Evolutionary conservation across 2,329 filamentous ascomycete genomes (phyloP), one percentile per base, ranked within the genome.

Genomic region (Penicillium sp.): DNA sequence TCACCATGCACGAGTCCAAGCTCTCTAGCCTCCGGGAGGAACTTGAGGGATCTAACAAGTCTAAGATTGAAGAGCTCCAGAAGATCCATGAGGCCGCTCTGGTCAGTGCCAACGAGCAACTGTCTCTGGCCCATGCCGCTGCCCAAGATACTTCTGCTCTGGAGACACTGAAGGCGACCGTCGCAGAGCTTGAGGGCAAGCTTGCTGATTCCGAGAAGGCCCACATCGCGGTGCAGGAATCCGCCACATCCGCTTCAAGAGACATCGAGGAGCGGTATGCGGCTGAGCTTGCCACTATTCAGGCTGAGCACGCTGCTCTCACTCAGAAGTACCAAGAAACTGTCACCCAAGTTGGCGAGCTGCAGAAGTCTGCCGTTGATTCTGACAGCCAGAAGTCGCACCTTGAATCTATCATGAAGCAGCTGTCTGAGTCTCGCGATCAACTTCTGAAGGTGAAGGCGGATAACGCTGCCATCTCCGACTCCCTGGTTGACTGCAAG

Each of bases 291-390:
- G 72, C 77, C 49, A 77, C 75, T 62, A 65, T 75, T 42, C 58
- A 71, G 39, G 57, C 68, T 34, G 77, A 80, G 49, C 76, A 77
- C 43, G 72, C 71, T 47, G 71, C 79, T 39, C 76, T 82, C 51
- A 79, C 81, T 44, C 51, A 68, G 57, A 70, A 72, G 32, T 65
- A 67, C 52, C 59, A 70, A 51, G 61, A 65, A n/a, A 49, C 74
- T 58, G 52, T 64, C 67, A 55, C 73, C 65, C 86, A 87, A 55
- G 79, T 95, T 45, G 90, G 95, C 52, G 89, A 92, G 29, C 94
- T 96, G 71, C 91, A 92, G 54, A 82, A 89, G 65, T 90, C 91
- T 32, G 79, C 95, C 57, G 88, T 88, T 27, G 87, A 92, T 60
- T 90, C 91, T 59, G 94, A 95, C 82, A 83, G 78, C 56, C 77